Conservation (phyloP, 2,329 filamentous ascomycete species). For the Aspergillus phoenicis region DNA sequence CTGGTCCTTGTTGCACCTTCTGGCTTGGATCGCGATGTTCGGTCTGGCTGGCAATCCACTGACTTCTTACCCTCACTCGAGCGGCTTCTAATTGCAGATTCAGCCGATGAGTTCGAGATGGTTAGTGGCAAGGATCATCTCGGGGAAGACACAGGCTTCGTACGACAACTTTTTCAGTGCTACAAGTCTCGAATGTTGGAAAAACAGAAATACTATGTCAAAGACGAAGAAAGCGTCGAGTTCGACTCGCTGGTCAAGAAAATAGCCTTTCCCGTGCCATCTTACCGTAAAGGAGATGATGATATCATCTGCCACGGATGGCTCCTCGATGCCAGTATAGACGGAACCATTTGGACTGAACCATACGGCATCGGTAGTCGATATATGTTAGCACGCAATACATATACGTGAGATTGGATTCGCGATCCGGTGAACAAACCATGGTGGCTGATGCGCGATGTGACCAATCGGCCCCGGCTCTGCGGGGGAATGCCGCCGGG, state of each 20-base stretch:
- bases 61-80: constrained; percentile 15
- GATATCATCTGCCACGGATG: constrained; percentile 2
- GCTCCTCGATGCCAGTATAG: neutral
- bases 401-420: neutral
- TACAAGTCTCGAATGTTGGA: neutral
- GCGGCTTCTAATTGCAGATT: constrained; percentile 15
- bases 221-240: neutral
- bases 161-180: neutral
- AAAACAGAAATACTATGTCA: neutral
- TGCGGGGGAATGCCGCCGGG: constrained; percentile 19
- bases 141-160: constrained; percentile 2
- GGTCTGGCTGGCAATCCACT: constrained; percentile 3
- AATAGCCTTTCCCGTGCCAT: neutral
- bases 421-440: neutral
- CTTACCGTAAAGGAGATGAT: neutral
- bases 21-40: constrained; percentile 1
- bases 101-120: constrained; percentile 9
- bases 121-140: constrained; percentile 11
- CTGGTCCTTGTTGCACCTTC: constrained; percentile 18
- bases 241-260: neutral
- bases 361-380: neutral
- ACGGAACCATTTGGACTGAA: neutral
- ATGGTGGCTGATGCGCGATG: neutral
- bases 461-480: neutral
- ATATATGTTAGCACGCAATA: neutral